Evolutionary conservation across 164 flowering plant genomes (phyloP), one percentile per base, ranked within the genome.

Genomic region (Aristolochia californica): DNA sequence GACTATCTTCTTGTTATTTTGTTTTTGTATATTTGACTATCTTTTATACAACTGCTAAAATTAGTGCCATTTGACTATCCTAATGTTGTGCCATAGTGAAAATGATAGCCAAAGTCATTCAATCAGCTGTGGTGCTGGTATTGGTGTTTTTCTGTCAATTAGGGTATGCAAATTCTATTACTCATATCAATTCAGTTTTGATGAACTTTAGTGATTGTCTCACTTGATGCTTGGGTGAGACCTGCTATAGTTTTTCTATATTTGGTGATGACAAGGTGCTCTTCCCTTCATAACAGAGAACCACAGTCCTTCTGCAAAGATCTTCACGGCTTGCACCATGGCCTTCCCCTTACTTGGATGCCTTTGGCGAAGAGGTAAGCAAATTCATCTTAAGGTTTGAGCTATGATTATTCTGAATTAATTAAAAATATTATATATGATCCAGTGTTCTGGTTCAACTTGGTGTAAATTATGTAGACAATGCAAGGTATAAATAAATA

Each of bases 261-360:
- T 4, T 50, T 21, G 30, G 48, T 38, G 27, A 18, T 55, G 28
- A 58, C 50, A 13, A 15, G 21, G 23, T 67, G 45, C 10, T 18
- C 16, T 9, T 59, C 60, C 30, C 45, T 9, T 61, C 49, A 5
- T 57, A 25, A 53, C 74, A 93, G 99, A 83, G 61, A 77, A 93
- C 99, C n/a, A 77, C 80, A 60, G 76, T 93, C 59, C 68, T 87
- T 71, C 84, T 93, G 58, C 91, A 84, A 67, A 80, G 97, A 63
- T 80, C 78, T 58, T 85, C 86, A 40, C 91, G 95, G 2, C 88
- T 75, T 57, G 76, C 95, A 64, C 79, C 60, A 61, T 93, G 97
- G 97, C 90, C 90, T 48, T 93, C 99, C 62, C 93, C 79, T 0
- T 93, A 93, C 77, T 78, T 93, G 76, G 99, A 93, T 74, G 78